Percentiles rank a stretch among this genome's conserved stretches.
Evolutionary conservation across 306 rosid genomes (phyloP).

Genomic region (Argentina anserina): DNA sequence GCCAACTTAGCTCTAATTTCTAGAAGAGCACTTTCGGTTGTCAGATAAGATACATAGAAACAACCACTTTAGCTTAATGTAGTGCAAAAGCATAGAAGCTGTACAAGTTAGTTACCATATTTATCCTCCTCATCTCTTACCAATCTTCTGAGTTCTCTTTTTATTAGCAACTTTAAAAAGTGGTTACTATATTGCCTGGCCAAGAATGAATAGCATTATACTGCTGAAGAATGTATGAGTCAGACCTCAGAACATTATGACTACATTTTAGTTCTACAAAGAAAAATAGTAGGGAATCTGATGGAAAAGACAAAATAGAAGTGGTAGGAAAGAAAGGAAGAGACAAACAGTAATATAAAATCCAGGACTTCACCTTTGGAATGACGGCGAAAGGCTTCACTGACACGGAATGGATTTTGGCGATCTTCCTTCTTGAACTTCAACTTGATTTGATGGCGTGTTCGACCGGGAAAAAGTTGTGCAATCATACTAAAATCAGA

Average conservation of each 20-base stretch:
- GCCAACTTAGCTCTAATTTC: background rate
- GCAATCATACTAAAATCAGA: slow-evolving; percentile 74
- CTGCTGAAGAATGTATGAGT: background rate
- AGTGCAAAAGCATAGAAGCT: background rate
- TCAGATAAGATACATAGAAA: background rate
- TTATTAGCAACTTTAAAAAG: too few relatives aligned
- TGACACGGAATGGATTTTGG: slow-evolving; percentile 48
- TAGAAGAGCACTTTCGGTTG: background rate
- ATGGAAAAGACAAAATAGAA: background rate
- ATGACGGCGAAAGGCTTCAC: slow-evolving; percentile 54
- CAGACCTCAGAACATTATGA: background rate
- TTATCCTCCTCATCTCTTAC: background rate
- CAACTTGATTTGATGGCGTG: slow-evolving; percentile 65
- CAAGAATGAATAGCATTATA: background rate
- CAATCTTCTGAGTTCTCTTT: background rate
- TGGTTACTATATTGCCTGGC: background rate
- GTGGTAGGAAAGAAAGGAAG: background rate
- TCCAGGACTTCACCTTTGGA: slow-evolving; percentile 42
- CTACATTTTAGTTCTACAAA: background rate
- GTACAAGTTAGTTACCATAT: background rate
- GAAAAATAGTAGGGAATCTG: background rate
- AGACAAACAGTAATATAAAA: slow-evolving; percentile 5
- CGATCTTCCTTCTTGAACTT: slow-evolving; percentile 80
- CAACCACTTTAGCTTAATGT: background rate
- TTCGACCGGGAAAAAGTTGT: slow-evolving; percentile 60